These are phyloP conservation scores for Candida xyloterini DNA, from an alignment of 805 yeast species.

Conservation along the genomic window DNA sequence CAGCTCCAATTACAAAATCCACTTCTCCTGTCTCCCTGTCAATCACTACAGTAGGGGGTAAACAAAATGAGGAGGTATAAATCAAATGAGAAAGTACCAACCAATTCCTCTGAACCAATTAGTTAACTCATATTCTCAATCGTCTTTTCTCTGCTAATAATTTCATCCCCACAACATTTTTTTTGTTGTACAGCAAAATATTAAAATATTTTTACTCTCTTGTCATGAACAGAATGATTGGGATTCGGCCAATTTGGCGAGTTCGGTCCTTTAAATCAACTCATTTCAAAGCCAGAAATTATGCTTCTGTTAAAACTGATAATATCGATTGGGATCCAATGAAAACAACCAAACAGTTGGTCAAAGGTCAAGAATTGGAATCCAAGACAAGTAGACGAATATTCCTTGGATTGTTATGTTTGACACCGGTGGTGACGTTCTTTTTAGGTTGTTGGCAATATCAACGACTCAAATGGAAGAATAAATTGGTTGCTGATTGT, in stretches of 20 bases:
- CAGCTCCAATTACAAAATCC: too few species aligned
- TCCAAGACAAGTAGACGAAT: constrained; percentile 26
- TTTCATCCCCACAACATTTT: too few species aligned
- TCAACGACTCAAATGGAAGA: constrained; percentile 82
- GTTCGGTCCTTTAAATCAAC: not conserved
- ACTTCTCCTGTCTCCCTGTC: too few species aligned
- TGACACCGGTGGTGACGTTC: constrained; percentile 87
- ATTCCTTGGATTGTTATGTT: constrained; percentile 41
- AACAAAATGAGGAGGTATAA: too few species aligned
- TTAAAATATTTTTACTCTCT: not conserved
- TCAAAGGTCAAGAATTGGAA: constrained; percentile 28
- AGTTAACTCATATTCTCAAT: too few species aligned
- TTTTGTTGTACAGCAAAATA: constrained; percentile 4
- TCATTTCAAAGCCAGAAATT: constrained; percentile 1
- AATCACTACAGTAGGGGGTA: too few species aligned
- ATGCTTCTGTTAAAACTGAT: constrained; percentile 54
- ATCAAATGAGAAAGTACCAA: too few species aligned
- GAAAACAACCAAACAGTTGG: constrained; percentile 42
- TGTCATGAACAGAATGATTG: constrained; percentile 4
- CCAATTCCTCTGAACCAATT: too few species aligned
- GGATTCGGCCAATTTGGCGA: constrained; percentile 3
- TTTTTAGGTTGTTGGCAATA: constrained; percentile 94
- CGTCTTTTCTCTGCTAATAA: too few species aligned
- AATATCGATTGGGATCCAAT: constrained; percentile 85
- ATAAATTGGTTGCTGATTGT: constrained; percentile 71